Conservation (phyloP, 2,329 filamentous ascomycete species). For the Phyllachora maydis region DNA sequence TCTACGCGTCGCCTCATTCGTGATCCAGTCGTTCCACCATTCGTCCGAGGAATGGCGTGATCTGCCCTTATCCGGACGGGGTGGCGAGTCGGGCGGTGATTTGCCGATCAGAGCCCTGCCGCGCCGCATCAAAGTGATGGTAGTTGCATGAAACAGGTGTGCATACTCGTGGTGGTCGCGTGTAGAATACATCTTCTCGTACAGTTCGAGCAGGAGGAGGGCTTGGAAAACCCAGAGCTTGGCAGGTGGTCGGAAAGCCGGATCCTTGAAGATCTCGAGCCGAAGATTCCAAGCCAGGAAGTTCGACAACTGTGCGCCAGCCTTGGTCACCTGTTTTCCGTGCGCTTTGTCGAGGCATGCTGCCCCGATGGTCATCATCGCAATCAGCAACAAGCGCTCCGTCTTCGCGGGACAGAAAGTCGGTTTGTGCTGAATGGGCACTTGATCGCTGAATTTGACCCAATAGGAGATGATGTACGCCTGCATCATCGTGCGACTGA, state of each 20-base stretch:
- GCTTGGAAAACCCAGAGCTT: constrained; percentile 95
- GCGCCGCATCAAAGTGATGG: constrained; percentile 83
- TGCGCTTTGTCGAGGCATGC: constrained; percentile 74
- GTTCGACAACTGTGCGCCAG: constrained; percentile 67
- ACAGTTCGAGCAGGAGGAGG: constrained; percentile 70
- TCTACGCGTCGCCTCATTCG: constrained; percentile 72
- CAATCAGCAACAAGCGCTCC: constrained; percentile 63
- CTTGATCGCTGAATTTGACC: constrained; percentile 82
- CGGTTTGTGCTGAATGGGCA: constrained; percentile 86
- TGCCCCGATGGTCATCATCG: constrained; percentile 84
- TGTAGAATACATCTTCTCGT: constrained; percentile 96
- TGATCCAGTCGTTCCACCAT: constrained; percentile 94
- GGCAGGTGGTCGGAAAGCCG: constrained; percentile 74
- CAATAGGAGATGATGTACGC: constrained; percentile 86
- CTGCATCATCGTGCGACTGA: constrained; percentile 91
- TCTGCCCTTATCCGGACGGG: constrained; percentile 39
- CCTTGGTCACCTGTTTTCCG: constrained; percentile 49
- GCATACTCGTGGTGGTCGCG: constrained; percentile 80
- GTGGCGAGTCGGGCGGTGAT: constrained; percentile 66
- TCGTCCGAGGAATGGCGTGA: constrained; percentile 53
- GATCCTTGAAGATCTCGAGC: constrained; percentile 89
- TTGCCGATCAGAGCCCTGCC: constrained; percentile 80
- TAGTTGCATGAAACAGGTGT: constrained; percentile 92
- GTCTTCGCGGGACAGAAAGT: constrained; percentile 81
- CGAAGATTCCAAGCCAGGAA: constrained; percentile 86